phyloP scores from a whole-genome alignment of 2,329 filamentous ascomycete genomes.

The Rugonectria rugulosa region DNA sequence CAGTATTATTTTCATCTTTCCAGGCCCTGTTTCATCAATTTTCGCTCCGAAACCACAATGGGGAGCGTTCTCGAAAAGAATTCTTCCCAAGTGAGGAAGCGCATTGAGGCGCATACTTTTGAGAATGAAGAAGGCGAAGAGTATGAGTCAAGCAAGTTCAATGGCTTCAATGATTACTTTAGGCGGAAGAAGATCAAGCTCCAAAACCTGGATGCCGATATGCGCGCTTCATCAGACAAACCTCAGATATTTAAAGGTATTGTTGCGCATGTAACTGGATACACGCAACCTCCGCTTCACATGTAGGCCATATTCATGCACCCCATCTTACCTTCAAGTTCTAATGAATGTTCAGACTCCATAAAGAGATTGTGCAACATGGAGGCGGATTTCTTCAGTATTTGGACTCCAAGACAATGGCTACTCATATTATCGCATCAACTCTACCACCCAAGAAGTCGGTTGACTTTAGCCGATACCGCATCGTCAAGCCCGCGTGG shows the following conservation, averaged over 20 bases:
- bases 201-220: conserved; percentile 88
- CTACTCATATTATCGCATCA: conserved; percentile 94
- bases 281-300: conserved; percentile 91
- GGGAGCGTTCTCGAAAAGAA: conserved; percentile 69
- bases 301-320: conserved; percentile 55
- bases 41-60: conserved; percentile 55
- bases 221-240: conserved; percentile 74
- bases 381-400: conserved; percentile 97
- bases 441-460: conserved; percentile 91
- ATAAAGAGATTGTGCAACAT: conserved; percentile 86
- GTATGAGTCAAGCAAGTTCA: conserved; percentile 86
- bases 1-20: no score
- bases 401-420: conserved; percentile 90
- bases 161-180: conserved; percentile 91
- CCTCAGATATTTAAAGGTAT: conserved; percentile 90
- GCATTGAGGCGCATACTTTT: conserved; percentile 74
- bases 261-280: conserved; percentile 92
- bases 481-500: conserved; percentile 95
- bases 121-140: conserved; percentile 87
- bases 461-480: conserved; percentile 85
- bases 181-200: conserved; percentile 96
- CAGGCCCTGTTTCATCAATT: no score
- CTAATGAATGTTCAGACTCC: conserved; percentile 59
- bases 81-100: conserved; percentile 67
- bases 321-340: background rate